Evolutionary conservation across 2,329 filamentous ascomycete species (phyloP).

Genomic region (Pseudocercospora cruenta): DNA sequence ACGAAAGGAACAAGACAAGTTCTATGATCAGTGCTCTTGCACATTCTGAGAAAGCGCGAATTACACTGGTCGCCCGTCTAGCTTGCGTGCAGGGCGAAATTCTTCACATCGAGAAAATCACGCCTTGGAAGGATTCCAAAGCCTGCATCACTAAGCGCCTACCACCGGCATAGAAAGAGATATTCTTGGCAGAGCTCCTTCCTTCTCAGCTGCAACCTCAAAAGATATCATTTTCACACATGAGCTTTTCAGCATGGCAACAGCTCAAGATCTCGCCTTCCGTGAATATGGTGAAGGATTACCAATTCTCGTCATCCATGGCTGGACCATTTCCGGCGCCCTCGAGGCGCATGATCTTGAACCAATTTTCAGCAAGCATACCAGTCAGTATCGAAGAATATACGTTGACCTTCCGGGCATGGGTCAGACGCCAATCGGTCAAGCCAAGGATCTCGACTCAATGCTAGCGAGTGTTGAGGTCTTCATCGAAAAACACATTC

Average conservation of each 20-base stretch:
- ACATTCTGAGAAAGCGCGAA: not conserved
- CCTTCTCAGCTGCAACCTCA: not conserved
- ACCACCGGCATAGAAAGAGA: not conserved
- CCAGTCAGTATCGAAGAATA: constrained; percentile 9
- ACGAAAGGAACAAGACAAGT: not conserved
- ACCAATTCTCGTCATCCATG: constrained; percentile 20
- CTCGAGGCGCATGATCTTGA: constrained; percentile 19
- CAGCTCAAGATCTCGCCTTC: not conserved
- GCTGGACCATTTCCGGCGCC: constrained; percentile 14
- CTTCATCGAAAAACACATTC: constrained; percentile 16
- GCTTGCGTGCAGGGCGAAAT: too few relatives aligned
- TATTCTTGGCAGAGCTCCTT: not conserved
- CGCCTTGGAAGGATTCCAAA: not conserved
- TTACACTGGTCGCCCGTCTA: too few relatives aligned
- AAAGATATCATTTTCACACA: too few relatives aligned
- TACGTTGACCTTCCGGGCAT: constrained; percentile 23
- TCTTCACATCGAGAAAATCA: not conserved
- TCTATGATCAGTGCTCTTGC: not conserved
- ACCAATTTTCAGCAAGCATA: constrained; percentile 13
- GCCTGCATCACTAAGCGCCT: not conserved
- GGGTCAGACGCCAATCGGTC: constrained; percentile 9
- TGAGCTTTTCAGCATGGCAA: not conserved
- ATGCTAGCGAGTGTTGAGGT: constrained; percentile 12
- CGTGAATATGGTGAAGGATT: constrained; percentile 8
- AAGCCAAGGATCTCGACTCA: constrained; percentile 7